Percentiles rank a stretch among this genome's conserved stretches.
Conservation (phyloP, 1,139 yeast species). For the Yamadazyma kanchanaburiensis region DNA sequence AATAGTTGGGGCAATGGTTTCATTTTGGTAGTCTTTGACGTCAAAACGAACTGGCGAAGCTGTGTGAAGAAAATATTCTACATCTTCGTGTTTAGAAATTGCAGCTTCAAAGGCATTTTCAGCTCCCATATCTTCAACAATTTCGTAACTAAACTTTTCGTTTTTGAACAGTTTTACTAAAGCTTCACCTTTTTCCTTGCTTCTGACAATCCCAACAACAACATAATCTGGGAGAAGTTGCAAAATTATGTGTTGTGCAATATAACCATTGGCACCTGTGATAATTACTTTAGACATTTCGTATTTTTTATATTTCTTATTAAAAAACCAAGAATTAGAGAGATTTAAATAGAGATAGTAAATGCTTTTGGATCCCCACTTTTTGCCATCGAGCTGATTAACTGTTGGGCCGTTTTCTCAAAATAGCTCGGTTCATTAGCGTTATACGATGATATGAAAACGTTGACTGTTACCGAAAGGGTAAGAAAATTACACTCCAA, state of each 20-base stretch:
- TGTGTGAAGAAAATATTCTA: constrained; percentile 52
- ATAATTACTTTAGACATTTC: constrained; percentile 19
- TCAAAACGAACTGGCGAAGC: constrained; percentile 23
- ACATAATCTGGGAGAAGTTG: constrained; percentile 36
- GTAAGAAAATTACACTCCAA: no score
- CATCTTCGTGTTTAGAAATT: constrained; percentile 43
- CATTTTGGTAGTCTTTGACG: constrained; percentile 14
- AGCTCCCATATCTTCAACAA: constrained; percentile 48
- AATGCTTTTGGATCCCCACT: no score
- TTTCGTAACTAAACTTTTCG: constrained; percentile 35
- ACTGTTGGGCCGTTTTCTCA: no score
- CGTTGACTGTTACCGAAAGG: no score
- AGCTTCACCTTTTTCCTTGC: constrained; percentile 48
- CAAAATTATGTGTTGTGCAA: constrained; percentile 31
- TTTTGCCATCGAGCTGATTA: no score
- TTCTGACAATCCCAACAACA: constrained; percentile 60
- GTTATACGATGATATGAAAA: no score
- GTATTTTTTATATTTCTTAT: no score
- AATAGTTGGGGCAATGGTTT: constrained; percentile 15
- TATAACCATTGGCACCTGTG: constrained; percentile 35
- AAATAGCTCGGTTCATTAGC: no score
- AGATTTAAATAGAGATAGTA: no score
- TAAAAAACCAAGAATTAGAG: no score
- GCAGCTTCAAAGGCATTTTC: constrained; percentile 53
- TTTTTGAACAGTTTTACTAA: constrained; percentile 29